Evolutionary conservation across 2,329 filamentous ascomycete genomes (phyloP).

Genomic region (Colletotrichum eremochloae): DNA sequence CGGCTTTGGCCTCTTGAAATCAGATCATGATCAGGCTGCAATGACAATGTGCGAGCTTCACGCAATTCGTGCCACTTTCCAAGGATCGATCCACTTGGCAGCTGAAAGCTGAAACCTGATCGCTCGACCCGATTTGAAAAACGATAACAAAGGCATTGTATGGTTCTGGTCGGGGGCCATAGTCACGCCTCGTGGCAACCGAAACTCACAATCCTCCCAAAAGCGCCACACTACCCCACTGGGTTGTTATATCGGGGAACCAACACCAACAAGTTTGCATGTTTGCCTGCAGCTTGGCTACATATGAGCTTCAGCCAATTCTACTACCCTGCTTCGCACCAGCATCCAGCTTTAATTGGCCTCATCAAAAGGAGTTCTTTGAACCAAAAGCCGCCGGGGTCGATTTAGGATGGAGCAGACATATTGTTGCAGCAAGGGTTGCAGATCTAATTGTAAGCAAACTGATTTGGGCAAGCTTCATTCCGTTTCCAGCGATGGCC

Average conservation of each 20-base stretch:
- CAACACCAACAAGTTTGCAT: too few species aligned
- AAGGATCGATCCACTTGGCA: neutral
- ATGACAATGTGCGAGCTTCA: slow-evolving; percentile 12
- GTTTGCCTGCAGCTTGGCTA: neutral
- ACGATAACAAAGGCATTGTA: neutral
- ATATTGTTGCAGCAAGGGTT: neutral
- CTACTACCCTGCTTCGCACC: neutral
- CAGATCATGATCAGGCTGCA: neutral
- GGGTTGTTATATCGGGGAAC: too few species aligned
- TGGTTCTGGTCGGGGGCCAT: neutral
- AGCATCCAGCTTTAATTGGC: neutral
- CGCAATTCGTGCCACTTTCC: neutral
- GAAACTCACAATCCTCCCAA: neutral
- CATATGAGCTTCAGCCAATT: neutral
- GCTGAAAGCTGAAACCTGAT: neutral
- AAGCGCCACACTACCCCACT: too few species aligned
- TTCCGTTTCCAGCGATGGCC: neutral
- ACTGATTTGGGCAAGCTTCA: neutral
- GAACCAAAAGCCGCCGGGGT: too few species aligned
- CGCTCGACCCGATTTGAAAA: neutral
- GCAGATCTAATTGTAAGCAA: neutral
- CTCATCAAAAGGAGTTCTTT: neutral
- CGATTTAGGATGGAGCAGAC: neutral
- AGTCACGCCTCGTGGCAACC: neutral
- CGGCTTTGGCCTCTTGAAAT: too few species aligned